Conservation (phyloP, 2,329 filamentous ascomycete species). For the Beauveria australis region DNA sequence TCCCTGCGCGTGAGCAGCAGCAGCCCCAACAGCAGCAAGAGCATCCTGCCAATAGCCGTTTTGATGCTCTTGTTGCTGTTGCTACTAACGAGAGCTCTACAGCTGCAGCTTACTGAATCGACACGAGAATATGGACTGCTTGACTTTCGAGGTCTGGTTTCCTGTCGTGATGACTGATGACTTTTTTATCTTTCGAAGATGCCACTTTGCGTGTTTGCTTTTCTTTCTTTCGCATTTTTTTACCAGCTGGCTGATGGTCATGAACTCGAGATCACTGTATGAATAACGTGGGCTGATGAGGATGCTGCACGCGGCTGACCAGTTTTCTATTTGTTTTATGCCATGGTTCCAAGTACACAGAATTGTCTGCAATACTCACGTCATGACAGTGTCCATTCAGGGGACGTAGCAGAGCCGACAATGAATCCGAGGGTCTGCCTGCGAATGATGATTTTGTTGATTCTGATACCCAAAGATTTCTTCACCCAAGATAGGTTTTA, state of each 20-base stretch:
- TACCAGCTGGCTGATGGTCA: not conserved
- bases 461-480: conserved; percentile 11
- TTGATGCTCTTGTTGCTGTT: conserved; percentile 37
- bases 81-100: conserved; percentile 36
- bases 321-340: not conserved
- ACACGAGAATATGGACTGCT: not conserved
- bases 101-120: conserved; percentile 29
- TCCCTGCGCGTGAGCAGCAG: conserved; percentile 31
- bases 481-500: not conserved
- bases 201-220: not conserved
- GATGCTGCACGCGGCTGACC: not conserved
- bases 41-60: conserved; percentile 15
- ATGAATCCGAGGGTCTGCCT: not conserved
- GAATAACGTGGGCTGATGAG: conserved; percentile 1
- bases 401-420: not conserved
- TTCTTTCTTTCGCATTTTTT: not conserved
- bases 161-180: conserved; percentile 3
- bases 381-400: conserved; percentile 5
- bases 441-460: conserved; percentile 4
- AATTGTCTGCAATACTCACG: conserved; percentile 9
- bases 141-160: not conserved
- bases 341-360: conserved; percentile 2
- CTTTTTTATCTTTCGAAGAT: not conserved
- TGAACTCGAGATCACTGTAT: not conserved
- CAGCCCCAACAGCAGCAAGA: conserved; percentile 15